phyloP scores from a whole-genome alignment of 148 eudicot species.

The Chenopodium suecicum region DNA sequence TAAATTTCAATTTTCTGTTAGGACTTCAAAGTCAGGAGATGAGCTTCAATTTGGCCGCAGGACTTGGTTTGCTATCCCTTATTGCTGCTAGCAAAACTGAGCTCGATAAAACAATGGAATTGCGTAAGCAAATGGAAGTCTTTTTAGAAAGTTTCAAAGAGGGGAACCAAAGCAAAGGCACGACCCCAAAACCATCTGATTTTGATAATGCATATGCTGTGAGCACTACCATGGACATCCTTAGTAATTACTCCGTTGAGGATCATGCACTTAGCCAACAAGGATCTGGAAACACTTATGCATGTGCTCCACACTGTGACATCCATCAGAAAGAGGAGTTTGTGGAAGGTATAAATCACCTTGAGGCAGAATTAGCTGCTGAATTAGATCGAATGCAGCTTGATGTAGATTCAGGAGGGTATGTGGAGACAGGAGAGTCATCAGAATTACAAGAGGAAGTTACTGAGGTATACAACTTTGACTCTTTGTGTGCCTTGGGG shows the following conservation, averaged over 20 bases:
- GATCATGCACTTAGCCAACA: conserved; percentile 23
- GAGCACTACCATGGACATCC: conserved; percentile 31
- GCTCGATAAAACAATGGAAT: conserved; percentile 46
- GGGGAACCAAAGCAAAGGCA: conserved; percentile 24
- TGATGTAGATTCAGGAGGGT: conserved; percentile 34
- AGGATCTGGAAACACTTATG: conserved; percentile 25
- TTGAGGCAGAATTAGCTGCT: conserved; percentile 61
- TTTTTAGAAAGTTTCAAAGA: conserved; percentile 40
- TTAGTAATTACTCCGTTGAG: conserved; percentile 27
- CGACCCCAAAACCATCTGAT: conserved; percentile 23
- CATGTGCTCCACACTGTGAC: conserved; percentile 25
- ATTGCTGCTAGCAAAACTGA: conserved; percentile 55
- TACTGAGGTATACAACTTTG: conserved; percentile 22
- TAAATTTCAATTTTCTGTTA: background rate
- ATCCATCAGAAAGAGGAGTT: conserved; percentile 28
- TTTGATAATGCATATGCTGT: conserved; percentile 27
- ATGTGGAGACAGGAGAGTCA: conserved; percentile 27
- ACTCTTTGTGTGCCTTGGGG: background rate
- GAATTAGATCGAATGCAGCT: conserved; percentile 52
- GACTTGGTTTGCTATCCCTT: conserved; percentile 60
- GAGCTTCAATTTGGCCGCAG: conserved; percentile 55
- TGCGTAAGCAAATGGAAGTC: conserved; percentile 51
- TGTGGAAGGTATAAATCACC: conserved; percentile 42
- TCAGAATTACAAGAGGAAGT: conserved; percentile 30
- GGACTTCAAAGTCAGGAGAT: conserved; percentile 33